Base-by-base conservation (phyloP, 2,329 filamentous ascomycete genomes). In the Ascochyta fabae region DNA sequence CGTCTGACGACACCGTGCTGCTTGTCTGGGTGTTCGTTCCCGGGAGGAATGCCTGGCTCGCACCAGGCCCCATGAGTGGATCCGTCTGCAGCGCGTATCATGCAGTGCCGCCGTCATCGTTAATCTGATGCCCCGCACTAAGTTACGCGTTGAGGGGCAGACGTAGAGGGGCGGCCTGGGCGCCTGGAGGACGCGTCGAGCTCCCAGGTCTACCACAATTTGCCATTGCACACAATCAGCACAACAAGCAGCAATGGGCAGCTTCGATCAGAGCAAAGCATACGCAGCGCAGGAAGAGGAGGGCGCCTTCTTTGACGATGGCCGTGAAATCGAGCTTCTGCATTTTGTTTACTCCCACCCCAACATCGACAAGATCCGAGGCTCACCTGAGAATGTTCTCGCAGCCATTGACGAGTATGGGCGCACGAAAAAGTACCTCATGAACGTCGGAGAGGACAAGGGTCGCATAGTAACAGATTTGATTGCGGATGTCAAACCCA, bases 371-470 rank as follows among this genome's bases (percentile, higher is more conserved):
- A 77, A 85, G 47, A 81, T 92, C 51, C 81, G 87, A 46, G 86
- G 84, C 19, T 86, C 84, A 19, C 89, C 90, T 0, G 69, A 81
- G 15, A 82, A 81, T 52, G 83, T 94, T 1, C 79, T 93, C 0
- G 79, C 81, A 24, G 85, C 85, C 26, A 92, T 94, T 71, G 89
- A 94, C 67, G 84, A 89, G 48, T 94, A 83, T 72, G 85, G 79
- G 12, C 77, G 84, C 39, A 86, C 83, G 3, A 81, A 84, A 58
- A 89, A 88, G 70, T 90, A 88, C 60, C 82, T 94, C 47, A 94
- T 94, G 88, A 94, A 92, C 61, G 85, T 95, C 2, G 90, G 91
- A 36, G 82, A 87, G 62, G 81, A 86, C 67, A 95, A 95, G 76
- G 90, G 89, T 42, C 82, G 81, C 59, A 88, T 92, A 48, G 85